phyloP scores from a whole-genome alignment of 2,329 filamentous ascomycete genomes.

The Colletotrichum graminicola region DNA sequence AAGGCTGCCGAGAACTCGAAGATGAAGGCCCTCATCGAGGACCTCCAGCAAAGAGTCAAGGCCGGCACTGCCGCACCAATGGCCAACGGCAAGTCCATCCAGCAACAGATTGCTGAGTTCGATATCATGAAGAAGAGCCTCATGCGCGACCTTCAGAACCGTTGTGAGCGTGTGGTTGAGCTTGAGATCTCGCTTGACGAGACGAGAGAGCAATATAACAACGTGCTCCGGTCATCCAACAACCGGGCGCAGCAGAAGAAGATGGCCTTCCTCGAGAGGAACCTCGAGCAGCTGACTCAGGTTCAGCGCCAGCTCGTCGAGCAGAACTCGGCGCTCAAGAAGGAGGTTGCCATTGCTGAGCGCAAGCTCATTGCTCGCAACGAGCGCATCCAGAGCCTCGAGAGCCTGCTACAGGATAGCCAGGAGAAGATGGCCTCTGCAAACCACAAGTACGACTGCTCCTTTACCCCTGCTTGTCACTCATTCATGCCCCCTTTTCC shows the following conservation, averaged over 20 bases:
- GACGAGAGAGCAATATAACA: slow-evolving; percentile 99
- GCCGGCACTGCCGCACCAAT: slow-evolving; percentile 70
- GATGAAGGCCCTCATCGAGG: slow-evolving; percentile 84
- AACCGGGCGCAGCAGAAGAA: slow-evolving; percentile 99
- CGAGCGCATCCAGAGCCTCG: slow-evolving; percentile 94
- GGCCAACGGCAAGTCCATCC: slow-evolving; percentile 88
- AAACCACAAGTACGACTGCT: slow-evolving; percentile 84
- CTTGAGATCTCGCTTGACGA: slow-evolving; percentile 97
- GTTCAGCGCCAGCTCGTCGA: slow-evolving; percentile 98
- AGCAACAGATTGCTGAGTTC: slow-evolving; percentile 98
- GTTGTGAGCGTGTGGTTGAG: slow-evolving; percentile 97
- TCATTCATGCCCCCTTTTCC: not conserved
- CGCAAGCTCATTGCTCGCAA: slow-evolving; percentile 96
- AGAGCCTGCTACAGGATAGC: slow-evolving; percentile 92
- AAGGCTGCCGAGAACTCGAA: slow-evolving; percentile 86
- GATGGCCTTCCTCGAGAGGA: slow-evolving; percentile 99
- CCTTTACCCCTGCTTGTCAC: not conserved
- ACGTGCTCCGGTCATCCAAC: slow-evolving; percentile 95
- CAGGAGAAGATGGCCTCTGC: slow-evolving; percentile 98
- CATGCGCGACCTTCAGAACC: slow-evolving; percentile 98
- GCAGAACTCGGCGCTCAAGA: slow-evolving; percentile 97
- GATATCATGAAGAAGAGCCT: slow-evolving; percentile 99
- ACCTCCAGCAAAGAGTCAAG: slow-evolving; percentile 81
- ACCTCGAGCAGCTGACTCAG: slow-evolving; percentile 96
- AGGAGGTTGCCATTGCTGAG: slow-evolving; percentile 98